Evolutionary conservation across 371 early-diverging fungal species (phyloP).

Genomic region (Apophysomyces ossiformis): DNA sequence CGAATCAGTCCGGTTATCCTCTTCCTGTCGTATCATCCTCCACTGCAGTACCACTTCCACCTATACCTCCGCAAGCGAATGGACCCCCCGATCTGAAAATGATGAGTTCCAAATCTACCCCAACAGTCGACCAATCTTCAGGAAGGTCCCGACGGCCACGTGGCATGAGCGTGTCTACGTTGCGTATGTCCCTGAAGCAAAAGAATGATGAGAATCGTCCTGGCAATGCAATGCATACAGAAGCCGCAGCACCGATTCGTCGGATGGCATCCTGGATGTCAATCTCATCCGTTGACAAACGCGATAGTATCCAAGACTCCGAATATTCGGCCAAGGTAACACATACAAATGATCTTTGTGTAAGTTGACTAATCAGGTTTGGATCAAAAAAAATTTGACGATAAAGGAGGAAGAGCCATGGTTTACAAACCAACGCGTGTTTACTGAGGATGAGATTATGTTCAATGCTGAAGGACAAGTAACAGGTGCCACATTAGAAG

Average conservation of each 20-base stretch:
- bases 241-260: constrained; percentile 4
- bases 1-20: constrained; percentile 4
- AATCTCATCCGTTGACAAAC: constrained; percentile 7
- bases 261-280: constrained; percentile 31
- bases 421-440: constrained; percentile 71
- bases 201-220: constrained; percentile 13
- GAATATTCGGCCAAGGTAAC: constrained; percentile 11
- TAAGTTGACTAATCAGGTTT: constrained; percentile 9
- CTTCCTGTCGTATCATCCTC: constrained; percentile 11
- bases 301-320: neutral
- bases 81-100: constrained; percentile 10
- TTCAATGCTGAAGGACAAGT: constrained; percentile 85
- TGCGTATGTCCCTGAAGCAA: constrained; percentile 27
- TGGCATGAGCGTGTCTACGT: constrained; percentile 38
- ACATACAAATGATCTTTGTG: constrained; percentile 3
- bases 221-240: neutral
- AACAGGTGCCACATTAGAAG: constrained; percentile 85
- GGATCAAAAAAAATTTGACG: neutral
- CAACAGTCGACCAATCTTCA: constrained; percentile 21
- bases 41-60: constrained; percentile 13
- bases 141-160: constrained; percentile 34
- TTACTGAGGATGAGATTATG: constrained; percentile 68
- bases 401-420: constrained; percentile 53
- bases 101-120: constrained; percentile 27
- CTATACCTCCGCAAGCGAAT: constrained; percentile 3